These are phyloP conservation scores for Spencermartinsiella europaea DNA, from an alignment of 805 yeast genomes.

Conservation along the genomic window DNA sequence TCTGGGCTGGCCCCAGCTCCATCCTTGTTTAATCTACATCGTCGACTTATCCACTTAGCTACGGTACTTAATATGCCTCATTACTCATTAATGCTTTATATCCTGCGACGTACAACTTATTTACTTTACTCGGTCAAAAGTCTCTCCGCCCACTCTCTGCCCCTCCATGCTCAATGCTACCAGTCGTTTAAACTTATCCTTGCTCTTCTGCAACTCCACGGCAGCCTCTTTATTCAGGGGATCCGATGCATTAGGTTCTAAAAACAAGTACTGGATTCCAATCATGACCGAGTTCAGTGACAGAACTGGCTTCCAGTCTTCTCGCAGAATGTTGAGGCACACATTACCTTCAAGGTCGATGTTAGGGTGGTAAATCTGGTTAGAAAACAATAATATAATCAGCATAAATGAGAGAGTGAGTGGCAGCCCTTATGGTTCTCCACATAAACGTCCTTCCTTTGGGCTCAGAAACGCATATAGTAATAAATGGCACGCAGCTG, in stretches of 20 bases:
- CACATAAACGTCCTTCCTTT: no score
- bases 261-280: conserved; percentile 77
- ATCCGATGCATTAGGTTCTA: conserved; percentile 88
- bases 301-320: conserved; percentile 95
- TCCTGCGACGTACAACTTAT: no score
- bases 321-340: conserved; percentile 84
- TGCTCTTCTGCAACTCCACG: conserved; percentile 39
- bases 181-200: conserved; percentile 46
- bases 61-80: no score
- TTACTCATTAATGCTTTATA: no score
- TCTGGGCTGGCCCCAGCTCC: no score
- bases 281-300: conserved; percentile 75
- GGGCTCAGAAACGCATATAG: no score
- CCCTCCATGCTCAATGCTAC: conserved; percentile 71
- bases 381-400: not conserved
- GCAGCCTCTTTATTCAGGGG: conserved; percentile 94
- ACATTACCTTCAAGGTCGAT: conserved; percentile 87
- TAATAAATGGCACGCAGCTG: no score
- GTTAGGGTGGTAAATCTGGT: conserved; percentile 81
- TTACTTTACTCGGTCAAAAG: conserved; percentile 54
- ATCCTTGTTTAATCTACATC: no score
- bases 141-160: conserved; percentile 49
- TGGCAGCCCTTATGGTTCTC: not conserved
- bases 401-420: not conserved
- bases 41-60: no score